phyloP scores from a whole-genome alignment of 1,284 basidiomycete species.

The Coniophora puteana region DNA sequence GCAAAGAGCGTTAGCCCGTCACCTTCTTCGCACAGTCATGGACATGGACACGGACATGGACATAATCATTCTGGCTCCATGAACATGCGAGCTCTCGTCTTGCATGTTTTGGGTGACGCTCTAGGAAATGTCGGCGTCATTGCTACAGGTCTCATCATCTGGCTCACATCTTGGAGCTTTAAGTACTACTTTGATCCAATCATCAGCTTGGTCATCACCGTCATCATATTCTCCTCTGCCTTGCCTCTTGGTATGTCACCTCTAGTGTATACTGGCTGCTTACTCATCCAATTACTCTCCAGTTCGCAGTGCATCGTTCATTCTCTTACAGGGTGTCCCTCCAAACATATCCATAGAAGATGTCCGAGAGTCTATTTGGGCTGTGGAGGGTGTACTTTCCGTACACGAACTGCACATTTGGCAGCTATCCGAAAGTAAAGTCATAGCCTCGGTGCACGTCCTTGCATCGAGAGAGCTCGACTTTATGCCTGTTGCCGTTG shows the following conservation, averaged over 20 bases:
- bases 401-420: conserved; percentile 97
- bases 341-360: conserved; percentile 85
- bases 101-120: conserved; percentile 97
- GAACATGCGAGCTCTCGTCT: conserved; percentile 95
- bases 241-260: conserved; percentile 76
- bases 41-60: conserved; percentile 32
- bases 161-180: conserved; percentile 75
- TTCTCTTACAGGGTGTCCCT: conserved; percentile 96
- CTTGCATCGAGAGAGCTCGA: conserved; percentile 77
- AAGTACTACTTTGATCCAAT: conserved; percentile 93
- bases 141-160: conserved; percentile 89
- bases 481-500: conserved; percentile 88
- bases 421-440: conserved; percentile 88
- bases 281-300: conserved; percentile 12
- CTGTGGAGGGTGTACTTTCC: conserved; percentile 85
- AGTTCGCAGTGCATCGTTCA: conserved; percentile 94
- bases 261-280: conserved; percentile 9
- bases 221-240: conserved; percentile 96
- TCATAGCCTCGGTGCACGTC: conserved; percentile 96
- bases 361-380: conserved; percentile 77
- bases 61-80: conserved; percentile 78
- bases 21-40: conserved; percentile 12
- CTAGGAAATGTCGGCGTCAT: conserved; percentile 98
- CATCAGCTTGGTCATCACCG: conserved; percentile 93
- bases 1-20: too few relatives aligned